Conservation (phyloP, 2,329 filamentous ascomycete species). For the Arachnopeziza araneosa region DNA sequence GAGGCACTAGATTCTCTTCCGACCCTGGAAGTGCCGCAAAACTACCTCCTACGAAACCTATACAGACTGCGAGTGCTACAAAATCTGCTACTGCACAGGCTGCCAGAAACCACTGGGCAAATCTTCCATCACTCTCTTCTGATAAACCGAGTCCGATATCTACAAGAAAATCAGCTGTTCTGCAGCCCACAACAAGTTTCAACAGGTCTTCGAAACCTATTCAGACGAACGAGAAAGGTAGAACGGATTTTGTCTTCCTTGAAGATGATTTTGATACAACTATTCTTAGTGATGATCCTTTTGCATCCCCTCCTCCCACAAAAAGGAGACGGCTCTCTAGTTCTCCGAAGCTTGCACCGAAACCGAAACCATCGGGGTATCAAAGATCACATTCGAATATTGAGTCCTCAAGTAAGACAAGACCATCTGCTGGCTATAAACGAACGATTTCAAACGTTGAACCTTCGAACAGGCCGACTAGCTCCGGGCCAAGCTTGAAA, state of each 20-base stretch:
- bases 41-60: not conserved
- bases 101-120: not conserved
- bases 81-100: not conserved
- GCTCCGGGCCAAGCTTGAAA: constrained; percentile 24
- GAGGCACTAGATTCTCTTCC: not conserved
- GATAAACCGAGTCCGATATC: not conserved
- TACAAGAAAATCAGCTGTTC: not conserved
- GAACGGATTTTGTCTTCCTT: constrained; percentile 6
- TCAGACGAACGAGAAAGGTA: not conserved
- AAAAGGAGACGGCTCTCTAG: constrained; percentile 5
- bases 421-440: constrained; percentile 8
- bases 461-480: constrained; percentile 16
- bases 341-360: not conserved
- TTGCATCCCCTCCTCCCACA: not conserved
- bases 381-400: not conserved
- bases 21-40: not conserved
- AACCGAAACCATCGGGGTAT: not conserved
- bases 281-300: constrained; percentile 2
- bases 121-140: not conserved
- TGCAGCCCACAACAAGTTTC: not conserved
- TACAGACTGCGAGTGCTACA: not conserved
- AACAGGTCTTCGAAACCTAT: not conserved
- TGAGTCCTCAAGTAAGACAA: constrained; percentile 1
- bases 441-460: constrained; percentile 32
- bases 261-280: constrained; percentile 17